Conservation (phyloP, 352 stramenopile genomes). For the Pythium folliculosum region DNA sequence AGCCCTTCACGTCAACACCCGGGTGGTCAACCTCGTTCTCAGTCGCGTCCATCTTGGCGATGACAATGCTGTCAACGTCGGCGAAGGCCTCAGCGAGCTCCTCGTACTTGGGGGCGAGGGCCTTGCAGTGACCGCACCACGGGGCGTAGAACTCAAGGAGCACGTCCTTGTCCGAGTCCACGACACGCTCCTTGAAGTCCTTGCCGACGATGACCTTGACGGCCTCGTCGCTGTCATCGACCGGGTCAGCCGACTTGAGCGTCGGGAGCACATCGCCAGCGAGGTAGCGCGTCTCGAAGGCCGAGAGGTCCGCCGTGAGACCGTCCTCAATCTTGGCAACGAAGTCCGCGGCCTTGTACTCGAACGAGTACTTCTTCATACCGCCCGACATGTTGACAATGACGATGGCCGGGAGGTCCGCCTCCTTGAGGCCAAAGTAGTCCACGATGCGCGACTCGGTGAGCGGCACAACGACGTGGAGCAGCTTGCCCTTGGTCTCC, state of each 20-base stretch:
- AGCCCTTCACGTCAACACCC: conserved; percentile 89
- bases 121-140: conserved; percentile 95
- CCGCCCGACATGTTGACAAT: conserved; percentile 90
- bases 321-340: conserved; percentile 60
- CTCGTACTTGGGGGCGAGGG: conserved; percentile 76
- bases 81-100: conserved; percentile 89
- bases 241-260: conserved; percentile 92
- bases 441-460: conserved; percentile 91
- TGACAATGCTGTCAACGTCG: conserved; percentile 90
- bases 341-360: conserved; percentile 75
- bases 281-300: conserved; percentile 87
- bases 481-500: conserved; percentile 86
- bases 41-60: conserved; percentile 96
- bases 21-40: conserved; percentile 94
- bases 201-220: conserved; percentile 94
- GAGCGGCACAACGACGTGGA: conserved; percentile 88
- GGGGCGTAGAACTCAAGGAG: conserved; percentile 94
- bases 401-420: conserved; percentile 84
- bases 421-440: conserved; percentile 91
- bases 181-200: conserved; percentile 89
- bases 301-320: conserved; percentile 53
- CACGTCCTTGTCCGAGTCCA: conserved; percentile 88
- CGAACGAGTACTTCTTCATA: conserved; percentile 94
- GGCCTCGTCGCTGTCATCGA: conserved; percentile 84
- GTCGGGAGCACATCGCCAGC: conserved; percentile 81